Evolutionary conservation across 2,329 filamentous ascomycete genomes (phyloP).

Genomic region (Pseudomassariella vexata): DNA sequence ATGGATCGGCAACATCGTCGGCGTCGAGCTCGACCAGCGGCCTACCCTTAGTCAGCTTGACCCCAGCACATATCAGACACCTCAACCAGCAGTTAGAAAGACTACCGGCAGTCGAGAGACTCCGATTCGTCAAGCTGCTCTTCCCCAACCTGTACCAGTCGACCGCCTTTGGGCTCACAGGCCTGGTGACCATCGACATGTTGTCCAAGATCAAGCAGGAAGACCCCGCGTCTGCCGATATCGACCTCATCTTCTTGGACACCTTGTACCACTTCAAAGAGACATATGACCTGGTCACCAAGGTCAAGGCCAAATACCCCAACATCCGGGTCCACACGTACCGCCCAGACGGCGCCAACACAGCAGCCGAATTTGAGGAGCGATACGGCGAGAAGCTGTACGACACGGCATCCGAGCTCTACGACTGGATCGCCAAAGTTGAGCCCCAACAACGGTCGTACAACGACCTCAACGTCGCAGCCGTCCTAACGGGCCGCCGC

Average conservation of each 20-base stretch:
- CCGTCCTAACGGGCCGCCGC: constrained; percentile 86
- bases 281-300: constrained; percentile 68
- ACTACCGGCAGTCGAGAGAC: constrained; percentile 83
- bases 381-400: constrained; percentile 80
- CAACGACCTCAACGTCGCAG: constrained; percentile 77
- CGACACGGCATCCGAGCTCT: constrained; percentile 80
- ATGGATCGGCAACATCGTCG: constrained; percentile 59
- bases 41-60: constrained; percentile 77
- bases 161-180: constrained; percentile 76
- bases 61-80: constrained; percentile 80
- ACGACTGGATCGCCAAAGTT: constrained; percentile 97
- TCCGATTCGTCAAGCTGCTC: constrained; percentile 86
- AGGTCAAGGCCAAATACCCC: constrained; percentile 70
- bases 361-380: constrained; percentile 69
- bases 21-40: constrained; percentile 55
- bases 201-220: constrained; percentile 66
- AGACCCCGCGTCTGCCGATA: constrained; percentile 51
- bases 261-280: constrained; percentile 79
- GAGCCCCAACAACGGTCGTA: constrained; percentile 93
- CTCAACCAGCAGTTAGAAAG: constrained; percentile 85
- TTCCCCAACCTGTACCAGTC: constrained; percentile 87
- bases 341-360: constrained; percentile 74
- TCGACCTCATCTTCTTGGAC: constrained; percentile 75
- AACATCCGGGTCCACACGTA: constrained; percentile 80
- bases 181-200: constrained; percentile 80